These are phyloP conservation scores for Choanephora cucurbitarum DNA, from an alignment of 371 early-diverging fungal genomes.

Conservation along the genomic window DNA sequence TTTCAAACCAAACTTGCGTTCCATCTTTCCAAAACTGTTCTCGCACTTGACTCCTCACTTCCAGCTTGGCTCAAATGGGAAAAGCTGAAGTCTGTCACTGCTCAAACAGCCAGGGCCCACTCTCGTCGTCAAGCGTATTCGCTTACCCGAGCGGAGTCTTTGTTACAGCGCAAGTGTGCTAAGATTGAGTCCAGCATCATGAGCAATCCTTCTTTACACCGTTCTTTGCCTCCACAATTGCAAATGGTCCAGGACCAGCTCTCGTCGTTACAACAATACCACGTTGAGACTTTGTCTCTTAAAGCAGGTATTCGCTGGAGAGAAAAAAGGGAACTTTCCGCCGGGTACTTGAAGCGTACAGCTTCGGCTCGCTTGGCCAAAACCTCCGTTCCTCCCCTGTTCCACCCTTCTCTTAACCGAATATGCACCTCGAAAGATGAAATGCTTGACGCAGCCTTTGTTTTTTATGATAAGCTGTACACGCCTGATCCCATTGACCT, in stretches of 20 bases:
- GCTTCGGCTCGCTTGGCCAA: not conserved
- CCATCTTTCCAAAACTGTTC: no score
- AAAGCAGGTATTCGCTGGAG: slow-evolving; percentile 3
- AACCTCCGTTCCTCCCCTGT: not conserved
- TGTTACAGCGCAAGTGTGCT: not conserved
- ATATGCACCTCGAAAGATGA: not conserved
- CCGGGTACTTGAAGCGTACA: slow-evolving; percentile 5
- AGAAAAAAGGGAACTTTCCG: slow-evolving; percentile 8
- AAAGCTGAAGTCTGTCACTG: no score
- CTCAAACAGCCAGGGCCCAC: no score
- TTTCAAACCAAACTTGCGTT: no score
- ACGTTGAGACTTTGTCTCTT: not conserved
- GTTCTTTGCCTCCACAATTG: not conserved
- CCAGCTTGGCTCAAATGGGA: no score
- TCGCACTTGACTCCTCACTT: no score
- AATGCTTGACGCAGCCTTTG: slow-evolving; percentile 10
- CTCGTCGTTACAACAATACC: slow-evolving; percentile 2
- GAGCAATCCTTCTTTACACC: slow-evolving; percentile 8
- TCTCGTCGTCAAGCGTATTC: not conserved
- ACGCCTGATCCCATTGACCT: slow-evolving; percentile 9
- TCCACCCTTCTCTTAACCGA: not conserved
- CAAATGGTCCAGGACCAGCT: not conserved
- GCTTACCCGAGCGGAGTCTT: not conserved
- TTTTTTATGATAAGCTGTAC: slow-evolving; percentile 10
- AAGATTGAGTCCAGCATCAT: slow-evolving; percentile 10